phyloP scores from a whole-genome alignment of 2,329 filamentous ascomycete species.

The Phialemoniopsis sp. region DNA sequence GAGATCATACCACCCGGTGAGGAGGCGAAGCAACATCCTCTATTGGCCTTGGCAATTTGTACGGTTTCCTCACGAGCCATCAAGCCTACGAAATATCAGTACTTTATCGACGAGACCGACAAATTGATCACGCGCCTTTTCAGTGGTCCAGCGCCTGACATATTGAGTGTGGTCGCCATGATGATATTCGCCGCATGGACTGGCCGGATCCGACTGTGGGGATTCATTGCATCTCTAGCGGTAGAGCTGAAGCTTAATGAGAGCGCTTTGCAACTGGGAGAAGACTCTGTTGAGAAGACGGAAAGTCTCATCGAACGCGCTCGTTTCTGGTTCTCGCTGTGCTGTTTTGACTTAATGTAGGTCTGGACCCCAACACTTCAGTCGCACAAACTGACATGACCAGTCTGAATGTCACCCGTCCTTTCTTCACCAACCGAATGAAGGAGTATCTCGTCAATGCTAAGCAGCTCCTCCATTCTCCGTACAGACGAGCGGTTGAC shows the following conservation, averaged over 20 bases:
- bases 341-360: conserved; percentile 1
- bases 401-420: background rate
- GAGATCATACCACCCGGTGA: too few relatives aligned
- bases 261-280: background rate
- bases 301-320: background rate
- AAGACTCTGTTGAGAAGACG: background rate
- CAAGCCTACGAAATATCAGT: background rate
- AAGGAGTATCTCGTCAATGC: background rate
- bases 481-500: background rate
- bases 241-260: background rate
- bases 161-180: background rate
- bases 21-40: background rate
- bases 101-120: background rate
- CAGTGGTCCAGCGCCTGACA: background rate
- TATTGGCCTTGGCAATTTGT: background rate
- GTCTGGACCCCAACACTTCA: background rate
- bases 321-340: background rate
- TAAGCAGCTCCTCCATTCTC: background rate
- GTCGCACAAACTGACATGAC: too few relatives aligned
- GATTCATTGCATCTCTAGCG: background rate
- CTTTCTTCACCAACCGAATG: background rate
- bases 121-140: background rate
- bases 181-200: background rate
- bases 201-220: background rate
- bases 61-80: background rate